Conservation (phyloP, 352 stramenopile species). For the Nothophytophthora sp. region DNA sequence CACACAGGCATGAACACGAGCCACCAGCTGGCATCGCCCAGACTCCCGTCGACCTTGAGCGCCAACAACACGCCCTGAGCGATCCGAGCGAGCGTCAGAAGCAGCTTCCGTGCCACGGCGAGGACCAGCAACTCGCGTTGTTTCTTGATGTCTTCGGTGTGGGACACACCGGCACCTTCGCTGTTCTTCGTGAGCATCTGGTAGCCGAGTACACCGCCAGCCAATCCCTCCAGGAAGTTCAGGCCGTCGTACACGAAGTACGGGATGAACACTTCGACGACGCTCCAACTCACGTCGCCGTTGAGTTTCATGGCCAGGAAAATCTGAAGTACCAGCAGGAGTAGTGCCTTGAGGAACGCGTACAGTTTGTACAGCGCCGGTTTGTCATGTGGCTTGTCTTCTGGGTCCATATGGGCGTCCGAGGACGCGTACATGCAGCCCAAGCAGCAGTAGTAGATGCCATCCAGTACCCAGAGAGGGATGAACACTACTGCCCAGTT, state of each 20-base stretch:
- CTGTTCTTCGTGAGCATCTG: conserved; percentile 73
- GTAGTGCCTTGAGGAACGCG: conserved; percentile 77
- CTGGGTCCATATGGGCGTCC: conserved; percentile 50
- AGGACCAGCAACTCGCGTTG: conserved; percentile 46
- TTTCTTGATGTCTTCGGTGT: conserved; percentile 73
- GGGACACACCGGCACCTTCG: conserved; percentile 65
- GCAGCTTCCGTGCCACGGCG: conserved; percentile 35
- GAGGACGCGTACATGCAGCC: conserved; percentile 56
- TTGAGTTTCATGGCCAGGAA: conserved; percentile 86
- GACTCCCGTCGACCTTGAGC: conserved; percentile 64
- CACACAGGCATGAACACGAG: conserved; percentile 79
- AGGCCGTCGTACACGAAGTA: conserved; percentile 83
- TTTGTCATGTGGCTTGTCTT: conserved; percentile 53
- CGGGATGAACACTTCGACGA: conserved; percentile 67
- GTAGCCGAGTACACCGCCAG: conserved; percentile 60
- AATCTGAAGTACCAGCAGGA: conserved; percentile 79
- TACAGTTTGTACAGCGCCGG: conserved; percentile 71
- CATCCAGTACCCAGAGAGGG: conserved; percentile 78
- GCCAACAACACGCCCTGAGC: conserved; percentile 60
- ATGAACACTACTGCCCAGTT: conserved; percentile 82
- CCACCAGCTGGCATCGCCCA: conserved; percentile 74
- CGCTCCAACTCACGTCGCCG: conserved; percentile 57
- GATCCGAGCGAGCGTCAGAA: conserved; percentile 59
- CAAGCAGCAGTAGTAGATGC: conserved; percentile 77
- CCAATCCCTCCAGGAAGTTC: conserved; percentile 68